These are phyloP conservation scores for Pistacia atlantica DNA, from an alignment of 345 rosid genomes.

Conservation along the genomic window DNA sequence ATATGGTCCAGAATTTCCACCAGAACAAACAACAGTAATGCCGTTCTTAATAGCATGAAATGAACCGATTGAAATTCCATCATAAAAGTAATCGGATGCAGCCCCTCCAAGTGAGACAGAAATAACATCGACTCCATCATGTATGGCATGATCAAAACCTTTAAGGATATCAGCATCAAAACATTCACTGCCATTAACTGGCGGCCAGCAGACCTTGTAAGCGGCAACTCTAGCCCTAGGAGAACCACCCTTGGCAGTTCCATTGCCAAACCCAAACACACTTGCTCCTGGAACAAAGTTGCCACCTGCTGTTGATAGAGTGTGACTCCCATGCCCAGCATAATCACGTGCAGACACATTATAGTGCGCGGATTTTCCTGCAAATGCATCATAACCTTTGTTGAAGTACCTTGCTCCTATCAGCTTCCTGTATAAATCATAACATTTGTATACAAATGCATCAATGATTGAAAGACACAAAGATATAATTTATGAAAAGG, in stretches of 20 bases:
- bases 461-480: no score
- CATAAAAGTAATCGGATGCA: conserved; percentile 29
- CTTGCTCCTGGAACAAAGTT: conserved; percentile 41
- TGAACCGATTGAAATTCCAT: conserved; percentile 44
- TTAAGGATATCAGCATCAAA: conserved; percentile 46
- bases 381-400: conserved; percentile 33
- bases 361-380: background rate
- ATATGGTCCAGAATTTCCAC: conserved; percentile 53
- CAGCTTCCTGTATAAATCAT: conserved; percentile 45
- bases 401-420: conserved; percentile 62
- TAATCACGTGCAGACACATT: conserved; percentile 31
- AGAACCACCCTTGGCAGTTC: conserved; percentile 59
- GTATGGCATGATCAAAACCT: conserved; percentile 54
- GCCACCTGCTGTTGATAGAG: conserved; percentile 51
- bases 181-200: conserved; percentile 28
- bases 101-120: conserved; percentile 51
- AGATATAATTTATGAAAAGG: no score
- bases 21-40: conserved; percentile 49
- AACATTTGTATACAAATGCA: no score
- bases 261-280: conserved; percentile 29
- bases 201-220: conserved; percentile 61
- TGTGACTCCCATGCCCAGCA: conserved; percentile 61
- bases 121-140: conserved; percentile 58
- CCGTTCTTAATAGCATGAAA: conserved; percentile 55
- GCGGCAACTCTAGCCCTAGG: conserved; percentile 60